phyloP scores from a whole-genome alignment of 2,329 filamentous ascomycete species.

The Colletotrichum sp. region DNA sequence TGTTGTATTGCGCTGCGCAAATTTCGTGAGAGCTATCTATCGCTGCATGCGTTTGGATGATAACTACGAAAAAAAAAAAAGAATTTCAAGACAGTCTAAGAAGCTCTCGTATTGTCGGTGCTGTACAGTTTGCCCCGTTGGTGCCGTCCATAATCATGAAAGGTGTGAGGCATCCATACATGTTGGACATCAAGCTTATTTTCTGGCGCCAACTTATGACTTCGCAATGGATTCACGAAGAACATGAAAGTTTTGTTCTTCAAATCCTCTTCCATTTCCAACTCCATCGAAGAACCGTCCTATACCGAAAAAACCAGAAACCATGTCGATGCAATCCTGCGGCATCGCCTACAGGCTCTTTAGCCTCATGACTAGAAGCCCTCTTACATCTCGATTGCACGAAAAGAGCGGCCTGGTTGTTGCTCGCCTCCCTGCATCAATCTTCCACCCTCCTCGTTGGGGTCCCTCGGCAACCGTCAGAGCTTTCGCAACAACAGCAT shows the following conservation, averaged over 20 bases:
- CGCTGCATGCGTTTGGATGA: no score
- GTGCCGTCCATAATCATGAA: not conserved
- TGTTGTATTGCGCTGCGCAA: no score
- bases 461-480: rapidly evolving
- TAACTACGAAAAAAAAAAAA: no score
- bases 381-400: not conserved
- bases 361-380: not conserved
- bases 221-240: not conserved
- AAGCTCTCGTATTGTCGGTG: not conserved
- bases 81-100: not conserved
- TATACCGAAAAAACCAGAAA: not conserved
- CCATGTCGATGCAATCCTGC: not conserved
- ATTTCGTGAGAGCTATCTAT: no score
- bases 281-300: not conserved
- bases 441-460: not conserved
- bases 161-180: not conserved
- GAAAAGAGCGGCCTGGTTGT: rapidly evolving
- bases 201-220: not conserved
- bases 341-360: not conserved
- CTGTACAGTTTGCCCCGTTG: rapidly evolving
- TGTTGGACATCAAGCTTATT: not conserved
- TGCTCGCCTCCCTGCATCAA: not conserved
- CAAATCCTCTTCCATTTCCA: not conserved
- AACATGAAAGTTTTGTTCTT: not conserved
- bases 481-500: not conserved